Conservation (phyloP, 306 rosid species). For the Pueraria montana region DNA sequence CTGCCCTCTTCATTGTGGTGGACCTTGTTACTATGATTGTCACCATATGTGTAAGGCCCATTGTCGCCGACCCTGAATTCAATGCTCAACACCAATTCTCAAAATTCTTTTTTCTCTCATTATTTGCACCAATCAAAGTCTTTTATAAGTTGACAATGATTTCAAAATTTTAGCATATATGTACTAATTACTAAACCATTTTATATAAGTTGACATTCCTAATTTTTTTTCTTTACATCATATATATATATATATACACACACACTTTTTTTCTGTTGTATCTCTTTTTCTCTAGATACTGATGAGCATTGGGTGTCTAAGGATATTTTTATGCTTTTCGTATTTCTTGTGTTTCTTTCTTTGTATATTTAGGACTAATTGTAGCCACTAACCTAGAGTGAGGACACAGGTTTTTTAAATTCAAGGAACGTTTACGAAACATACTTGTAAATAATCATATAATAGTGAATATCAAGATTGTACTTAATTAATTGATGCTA, state of each 20-base stretch:
- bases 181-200: not conserved
- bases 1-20: slow-evolving; percentile 93
- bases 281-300: not conserved
- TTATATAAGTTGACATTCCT: no score
- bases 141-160: not conserved
- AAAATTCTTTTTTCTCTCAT: not conserved
- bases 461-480: not conserved
- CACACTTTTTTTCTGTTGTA: not conserved
- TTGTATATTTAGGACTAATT: no score
- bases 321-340: not conserved
- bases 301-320: not conserved
- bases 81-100: not conserved
- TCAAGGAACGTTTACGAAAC: not conserved
- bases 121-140: not conserved
- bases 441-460: not conserved
- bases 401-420: not conserved
- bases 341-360: not conserved
- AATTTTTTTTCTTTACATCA: no score
- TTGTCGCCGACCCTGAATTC: slow-evolving; percentile 58
- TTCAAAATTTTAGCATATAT: not conserved
- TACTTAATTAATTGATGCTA: not conserved
- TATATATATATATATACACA: no score
- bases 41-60: slow-evolving; percentile 87
- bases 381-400: not conserved
- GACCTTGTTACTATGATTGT: slow-evolving; percentile 91